These are phyloP conservation scores for Phytophthora pini DNA, from an alignment of 352 stramenopile genomes.

Conservation along the genomic window DNA sequence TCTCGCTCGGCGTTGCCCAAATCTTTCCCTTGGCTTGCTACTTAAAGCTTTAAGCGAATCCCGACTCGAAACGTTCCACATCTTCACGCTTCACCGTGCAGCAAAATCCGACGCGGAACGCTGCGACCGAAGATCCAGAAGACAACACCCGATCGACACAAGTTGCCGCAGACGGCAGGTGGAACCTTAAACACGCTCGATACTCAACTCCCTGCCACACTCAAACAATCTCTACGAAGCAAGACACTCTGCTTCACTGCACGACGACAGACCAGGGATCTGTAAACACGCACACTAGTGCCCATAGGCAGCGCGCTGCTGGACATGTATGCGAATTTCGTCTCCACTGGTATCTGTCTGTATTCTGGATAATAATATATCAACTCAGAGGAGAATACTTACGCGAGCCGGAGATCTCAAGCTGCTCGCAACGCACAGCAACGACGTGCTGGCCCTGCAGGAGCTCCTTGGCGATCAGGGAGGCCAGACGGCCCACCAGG, in stretches of 20 bases:
- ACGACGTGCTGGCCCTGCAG: conserved; percentile 99
- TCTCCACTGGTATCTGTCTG: conserved; percentile 7
- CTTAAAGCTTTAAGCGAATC: conserved; percentile 5
- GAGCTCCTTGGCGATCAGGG: conserved; percentile 99
- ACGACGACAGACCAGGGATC: conserved; percentile 7
- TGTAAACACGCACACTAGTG: conserved; percentile 2
- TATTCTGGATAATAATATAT: conserved; percentile 9
- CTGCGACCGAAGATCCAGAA: conserved; percentile 8
- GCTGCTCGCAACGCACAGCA: conserved; percentile 98
- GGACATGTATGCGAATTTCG: conserved; percentile 1
- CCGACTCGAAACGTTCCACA: conserved; percentile 9
- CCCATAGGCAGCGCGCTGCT: conserved; percentile 14
- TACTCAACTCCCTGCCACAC: conserved; percentile 30
- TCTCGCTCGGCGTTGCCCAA: not conserved
- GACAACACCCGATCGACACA: conserved; percentile 2
- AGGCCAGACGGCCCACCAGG: conserved; percentile 97
- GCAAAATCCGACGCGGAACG: conserved; percentile 30
- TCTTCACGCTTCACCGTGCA: conserved; percentile 21
- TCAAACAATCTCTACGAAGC: conserved; percentile 31
- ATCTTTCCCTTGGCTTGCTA: conserved; percentile 8
- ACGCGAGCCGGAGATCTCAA: conserved; percentile 98
- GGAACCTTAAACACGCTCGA: conserved; percentile 26
- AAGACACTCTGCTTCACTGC: conserved; percentile 32
- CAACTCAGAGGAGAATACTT: conserved; percentile 40
- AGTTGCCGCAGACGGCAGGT: conserved; percentile 12